Evolutionary conservation across 2,329 filamentous ascomycete species (phyloP), one percentile per base, ranked within the genome.

Genomic region (Pseudogymnoascus sp.): DNA sequence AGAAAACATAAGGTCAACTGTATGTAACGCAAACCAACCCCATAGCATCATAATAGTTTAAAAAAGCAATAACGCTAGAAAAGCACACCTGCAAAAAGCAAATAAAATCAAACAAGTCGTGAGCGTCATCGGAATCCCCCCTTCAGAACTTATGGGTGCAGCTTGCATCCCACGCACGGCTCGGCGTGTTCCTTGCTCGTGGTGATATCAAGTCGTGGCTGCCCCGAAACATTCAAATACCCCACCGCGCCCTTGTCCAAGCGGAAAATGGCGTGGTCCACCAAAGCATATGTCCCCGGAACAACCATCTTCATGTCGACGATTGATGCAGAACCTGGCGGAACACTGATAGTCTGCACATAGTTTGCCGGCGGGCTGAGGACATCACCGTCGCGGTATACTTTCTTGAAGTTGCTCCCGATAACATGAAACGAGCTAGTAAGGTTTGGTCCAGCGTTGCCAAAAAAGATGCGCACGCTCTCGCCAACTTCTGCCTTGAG

Each of bases 231-330:
- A 63, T 73, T 74, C 61, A 73, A 62, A 59, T 69, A 74, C 1
- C 71, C 71, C n/a, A 73, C 70, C 1, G 68, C 70, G 1, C 72
- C 72, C 60, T 73, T 73, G 43, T 74, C 72, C 38, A 74, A 58
- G 0, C 72, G 67, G 58, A 72, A 73, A 7, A 74, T 73, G 4
- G 72, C 71, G 64, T 73, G 72, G 47, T 73, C 72, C 12, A 74
- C 68, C 5, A 72, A 43, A 2, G 72, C 70, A 63, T 74, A 73
- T 4, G 68, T 72, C 14, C 72, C 72, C 0, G 72, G 71, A 12
- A 72, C 71, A 0, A 67, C 50, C 67, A 72, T 68, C 37, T 70
- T 68, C 70, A 72, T 63, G 60, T 74, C 71, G 1, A 72, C 68
- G 36, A 74, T 69, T 0, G 70, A 65, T 2, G 69, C 65, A 2